phyloP scores from a whole-genome alignment of 352 stramenopile genomes.

The Globisporangium alternatum region DNA sequence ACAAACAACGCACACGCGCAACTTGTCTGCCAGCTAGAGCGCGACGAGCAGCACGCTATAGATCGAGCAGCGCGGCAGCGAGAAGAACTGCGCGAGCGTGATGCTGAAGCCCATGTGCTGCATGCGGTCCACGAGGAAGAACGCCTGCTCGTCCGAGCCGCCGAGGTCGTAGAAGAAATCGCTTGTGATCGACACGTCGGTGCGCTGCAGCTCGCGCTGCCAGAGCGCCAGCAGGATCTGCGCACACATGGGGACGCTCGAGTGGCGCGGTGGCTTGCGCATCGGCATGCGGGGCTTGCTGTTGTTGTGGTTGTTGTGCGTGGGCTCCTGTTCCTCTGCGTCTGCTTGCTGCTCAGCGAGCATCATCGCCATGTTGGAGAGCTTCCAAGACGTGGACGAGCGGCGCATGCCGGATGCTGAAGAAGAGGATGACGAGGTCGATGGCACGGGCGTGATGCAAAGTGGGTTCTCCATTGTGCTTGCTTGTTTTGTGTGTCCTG shows the following conservation, averaged over 20 bases:
- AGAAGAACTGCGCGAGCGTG: conserved; percentile 56
- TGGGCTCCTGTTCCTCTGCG: conserved; percentile 3
- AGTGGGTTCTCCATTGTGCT: conserved; percentile 35
- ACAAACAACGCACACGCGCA: neutral
- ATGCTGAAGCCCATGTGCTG: conserved; percentile 63
- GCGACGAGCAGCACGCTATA: conserved; percentile 63
- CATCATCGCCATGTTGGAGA: conserved; percentile 39
- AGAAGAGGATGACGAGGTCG: conserved; percentile 20
- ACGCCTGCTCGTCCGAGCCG: conserved; percentile 16
- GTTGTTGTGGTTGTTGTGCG: neutral
- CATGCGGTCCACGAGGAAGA: conserved; percentile 55
- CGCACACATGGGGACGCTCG: conserved; percentile 62
- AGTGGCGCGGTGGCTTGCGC: conserved; percentile 62
- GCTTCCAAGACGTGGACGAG: conserved; percentile 54
- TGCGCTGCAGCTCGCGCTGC: conserved; percentile 56
- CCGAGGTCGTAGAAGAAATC: conserved; percentile 18
- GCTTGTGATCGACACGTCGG: conserved; percentile 34
- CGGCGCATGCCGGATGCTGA: conserved; percentile 34
- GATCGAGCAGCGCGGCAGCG: conserved; percentile 66
- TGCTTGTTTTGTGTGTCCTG: neutral
- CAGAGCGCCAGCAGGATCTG: conserved; percentile 65
- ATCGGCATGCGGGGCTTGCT: conserved; percentile 27
- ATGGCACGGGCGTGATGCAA: conserved; percentile 25
- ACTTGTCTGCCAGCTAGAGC: conserved; percentile 27
- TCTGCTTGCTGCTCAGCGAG: conserved; percentile 48